Percentiles rank a stretch among this genome's conserved stretches.
Conservation (phyloP, 345 rosid genomes). For the Populus pruinosa region DNA sequence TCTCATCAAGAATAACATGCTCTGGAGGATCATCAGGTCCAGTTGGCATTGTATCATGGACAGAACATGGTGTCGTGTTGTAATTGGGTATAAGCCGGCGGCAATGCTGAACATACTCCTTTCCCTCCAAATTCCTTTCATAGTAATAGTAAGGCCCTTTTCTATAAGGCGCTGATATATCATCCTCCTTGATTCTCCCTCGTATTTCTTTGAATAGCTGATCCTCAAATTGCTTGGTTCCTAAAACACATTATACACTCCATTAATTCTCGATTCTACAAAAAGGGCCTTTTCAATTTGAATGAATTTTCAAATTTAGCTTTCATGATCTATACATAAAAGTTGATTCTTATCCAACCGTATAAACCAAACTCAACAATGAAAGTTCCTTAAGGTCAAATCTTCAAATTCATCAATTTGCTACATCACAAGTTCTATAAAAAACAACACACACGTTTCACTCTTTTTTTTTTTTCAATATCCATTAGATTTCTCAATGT, state of each 20-base stretch:
- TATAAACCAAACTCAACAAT: too few species aligned
- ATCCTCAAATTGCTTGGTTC: constrained; percentile 63
- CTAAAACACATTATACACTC: constrained; percentile 26
- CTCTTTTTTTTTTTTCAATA: too few species aligned
- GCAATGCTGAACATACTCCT: constrained; percentile 80
- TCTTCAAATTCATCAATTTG: too few species aligned
- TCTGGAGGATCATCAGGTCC: constrained; percentile 77
- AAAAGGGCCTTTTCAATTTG: neutral
- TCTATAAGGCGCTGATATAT: constrained; percentile 65
- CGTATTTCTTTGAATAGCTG: constrained; percentile 64
- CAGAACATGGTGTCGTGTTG: constrained; percentile 45
- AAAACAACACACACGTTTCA: too few species aligned
- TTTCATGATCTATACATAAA: too few species aligned
- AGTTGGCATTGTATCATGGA: constrained; percentile 62
- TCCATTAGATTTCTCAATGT: too few species aligned
- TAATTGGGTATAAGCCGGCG: constrained; percentile 44
- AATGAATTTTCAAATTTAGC: too few species aligned
- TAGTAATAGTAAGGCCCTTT: constrained; percentile 74
- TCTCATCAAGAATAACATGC: constrained; percentile 85
- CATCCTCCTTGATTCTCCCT: constrained; percentile 87
- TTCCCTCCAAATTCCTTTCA: constrained; percentile 64
- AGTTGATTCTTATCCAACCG: too few species aligned
- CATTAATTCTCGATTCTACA: neutral
- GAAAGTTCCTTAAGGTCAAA: too few species aligned
- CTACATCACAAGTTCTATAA: too few species aligned